Evolutionary conservation across 805 yeast species (phyloP), one percentile per base, ranked within the genome.

Genomic region (Ogataea parapolymorpha): DNA sequence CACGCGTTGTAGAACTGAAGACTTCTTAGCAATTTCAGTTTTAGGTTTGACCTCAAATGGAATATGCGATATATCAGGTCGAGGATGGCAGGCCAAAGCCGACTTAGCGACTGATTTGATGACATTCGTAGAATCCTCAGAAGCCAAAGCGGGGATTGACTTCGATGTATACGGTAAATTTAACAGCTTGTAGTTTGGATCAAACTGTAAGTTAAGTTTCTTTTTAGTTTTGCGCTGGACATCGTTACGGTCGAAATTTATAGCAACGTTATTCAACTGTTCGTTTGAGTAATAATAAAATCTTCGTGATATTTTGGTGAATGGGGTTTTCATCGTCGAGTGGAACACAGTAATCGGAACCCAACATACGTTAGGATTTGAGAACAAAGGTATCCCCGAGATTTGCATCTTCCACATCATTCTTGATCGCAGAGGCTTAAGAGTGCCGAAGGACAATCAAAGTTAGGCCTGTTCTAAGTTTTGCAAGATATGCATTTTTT

Each of bases 41-140:
- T 72, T 75, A 0, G 72, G 59, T 36, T 71, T 72, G 3, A 82
- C 82, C 29, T 72, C 65, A 54, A 83, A 84, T 0, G 90, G 90
- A 23, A 76, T 56, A 32, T 54, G 58, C 5, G 54, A 26, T 17
- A 17, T 9, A 1, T 36, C 34, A 7, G 56, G 17, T 2, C 37
- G 22, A n/a, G 67, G 66, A 39, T 64, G 80, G 46, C 80, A 75
- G 16, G 65, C 66, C 23, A 72, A 54, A 3, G 74, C 67, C 36
- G 62, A 66, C 23, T 68, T 56, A 5, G 77, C 74, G n/a, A 71
- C 74, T 40, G 64, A 58, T 35, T 60, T 65, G 22, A 71, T 45
- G 14, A 55, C 50, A n/a, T 53, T 37, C 9, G 40, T 42, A 3
- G 48, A 36, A 12, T 41, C 39, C 8, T 38, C 39, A 11, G 25